Evolutionary conservation across 208 protist genomes (phyloP).

Genomic region (Crithidia acanthocephali): DNA sequence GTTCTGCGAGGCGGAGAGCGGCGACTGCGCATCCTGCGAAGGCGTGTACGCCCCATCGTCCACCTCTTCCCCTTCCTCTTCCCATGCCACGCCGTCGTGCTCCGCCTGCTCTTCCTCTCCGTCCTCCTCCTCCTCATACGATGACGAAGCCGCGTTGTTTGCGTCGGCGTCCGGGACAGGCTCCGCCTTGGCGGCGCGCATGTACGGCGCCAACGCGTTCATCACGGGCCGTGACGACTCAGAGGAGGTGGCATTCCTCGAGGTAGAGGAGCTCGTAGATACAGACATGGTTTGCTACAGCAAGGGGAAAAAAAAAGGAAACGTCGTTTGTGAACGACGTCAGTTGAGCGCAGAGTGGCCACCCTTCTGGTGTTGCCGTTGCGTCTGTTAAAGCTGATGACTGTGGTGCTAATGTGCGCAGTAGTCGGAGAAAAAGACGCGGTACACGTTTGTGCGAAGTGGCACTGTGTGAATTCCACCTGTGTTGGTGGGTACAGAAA

Average conservation of each 20-base stretch:
- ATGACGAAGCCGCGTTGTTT: background rate
- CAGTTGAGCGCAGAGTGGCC: too few species aligned
- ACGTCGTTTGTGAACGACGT: background rate
- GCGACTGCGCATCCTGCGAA: background rate
- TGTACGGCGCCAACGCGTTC: constrained; percentile 23
- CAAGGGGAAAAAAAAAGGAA: constrained; percentile 3
- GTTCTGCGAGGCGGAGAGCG: background rate
- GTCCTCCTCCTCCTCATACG: background rate
- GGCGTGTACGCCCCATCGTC: background rate
- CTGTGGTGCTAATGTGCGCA: too few species aligned
- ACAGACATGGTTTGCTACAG: background rate
- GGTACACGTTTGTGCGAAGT: too few species aligned
- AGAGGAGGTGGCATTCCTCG: background rate
- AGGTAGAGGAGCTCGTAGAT: constrained; percentile 8
- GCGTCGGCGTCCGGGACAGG: background rate
- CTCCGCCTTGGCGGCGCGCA: background rate
- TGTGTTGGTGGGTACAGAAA: too few species aligned
- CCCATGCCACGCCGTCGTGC: background rate
- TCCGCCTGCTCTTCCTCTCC: background rate
- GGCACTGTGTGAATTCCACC: too few species aligned
- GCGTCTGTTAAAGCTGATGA: too few species aligned
- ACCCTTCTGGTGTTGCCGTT: too few species aligned
- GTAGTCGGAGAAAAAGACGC: too few species aligned
- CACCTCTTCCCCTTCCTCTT: background rate
- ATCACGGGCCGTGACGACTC: constrained; percentile 6